Percentiles rank a stretch among this genome's conserved stretches.
These are phyloP conservation scores for Gillenia trifoliata DNA, from an alignment of 306 rosid genomes.

Conservation along the genomic window DNA sequence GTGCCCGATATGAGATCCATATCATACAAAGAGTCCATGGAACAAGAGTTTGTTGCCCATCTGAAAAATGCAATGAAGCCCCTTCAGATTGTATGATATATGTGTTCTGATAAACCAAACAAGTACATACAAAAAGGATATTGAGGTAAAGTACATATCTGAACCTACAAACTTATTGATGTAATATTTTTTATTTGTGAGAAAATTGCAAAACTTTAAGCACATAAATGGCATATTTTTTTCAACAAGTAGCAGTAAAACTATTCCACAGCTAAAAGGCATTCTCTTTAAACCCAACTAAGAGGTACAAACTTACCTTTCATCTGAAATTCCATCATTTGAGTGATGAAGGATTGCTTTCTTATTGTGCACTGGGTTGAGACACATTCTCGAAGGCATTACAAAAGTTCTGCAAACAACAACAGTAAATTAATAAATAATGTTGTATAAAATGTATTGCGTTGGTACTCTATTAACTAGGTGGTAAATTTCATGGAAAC, in stretches of 20 bases:
- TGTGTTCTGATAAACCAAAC: neutral
- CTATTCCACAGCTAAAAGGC: neutral
- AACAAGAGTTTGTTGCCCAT: constrained; percentile 76
- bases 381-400: constrained; percentile 93
- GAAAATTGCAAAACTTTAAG: neutral
- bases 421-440: constrained; percentile 3
- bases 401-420: constrained; percentile 72
- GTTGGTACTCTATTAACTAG: neutral
- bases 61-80: constrained; percentile 37
- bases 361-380: constrained; percentile 85
- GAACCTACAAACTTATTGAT: neutral
- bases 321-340: constrained; percentile 52
- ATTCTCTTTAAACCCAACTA: constrained; percentile 5
- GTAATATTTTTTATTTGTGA: neutral
- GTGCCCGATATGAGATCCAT: constrained; percentile 60
- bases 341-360: constrained; percentile 76
- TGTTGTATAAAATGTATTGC: neutral
- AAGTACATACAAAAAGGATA: neutral
- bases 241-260: neutral
- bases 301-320: constrained; percentile 35
- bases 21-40: constrained; percentile 88
- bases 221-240: neutral
- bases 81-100: constrained; percentile 19
- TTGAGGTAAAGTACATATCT: neutral
- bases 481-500: neutral